A percentile compares a stretch with the other conserved stretches of the same genome.
phyloP scores from a whole-genome alignment of 2,329 filamentous ascomycete genomes.

The Rhinocladiella similis region DNA sequence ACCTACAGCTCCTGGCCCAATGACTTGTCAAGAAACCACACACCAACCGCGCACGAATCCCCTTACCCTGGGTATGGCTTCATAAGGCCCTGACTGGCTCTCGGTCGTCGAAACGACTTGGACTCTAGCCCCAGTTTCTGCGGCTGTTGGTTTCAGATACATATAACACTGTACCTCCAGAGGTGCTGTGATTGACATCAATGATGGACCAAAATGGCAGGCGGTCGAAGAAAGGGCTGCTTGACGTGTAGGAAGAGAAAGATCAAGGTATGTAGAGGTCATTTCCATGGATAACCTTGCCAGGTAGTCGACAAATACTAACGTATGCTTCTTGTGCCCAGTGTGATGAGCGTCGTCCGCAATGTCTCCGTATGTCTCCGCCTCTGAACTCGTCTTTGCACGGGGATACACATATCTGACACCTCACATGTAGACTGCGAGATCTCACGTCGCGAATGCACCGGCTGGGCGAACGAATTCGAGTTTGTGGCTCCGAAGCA shows the following conservation, averaged over 20 bases:
- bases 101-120: not conserved
- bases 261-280: not conserved
- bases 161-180: not conserved
- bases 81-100: not conserved
- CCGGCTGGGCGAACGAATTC: not conserved
- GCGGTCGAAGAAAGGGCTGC: not conserved
- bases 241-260: not conserved
- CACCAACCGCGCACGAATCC: not conserved
- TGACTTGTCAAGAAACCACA: not conserved
- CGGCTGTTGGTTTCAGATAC: not conserved
- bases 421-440: not conserved
- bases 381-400: too few relatives aligned
- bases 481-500: not conserved
- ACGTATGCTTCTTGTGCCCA: not conserved
- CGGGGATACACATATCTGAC: too few relatives aligned
- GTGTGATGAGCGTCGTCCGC: not conserved
- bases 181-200: not conserved
- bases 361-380: not conserved
- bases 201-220: not conserved
- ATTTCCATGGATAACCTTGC: not conserved
- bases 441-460: not conserved
- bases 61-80: not conserved
- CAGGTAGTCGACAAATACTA: not conserved
- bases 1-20: not conserved
- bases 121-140: not conserved